phyloP scores from a whole-genome alignment of 164 flowering plant genomes.

The Nelumbo lutea region DNA sequence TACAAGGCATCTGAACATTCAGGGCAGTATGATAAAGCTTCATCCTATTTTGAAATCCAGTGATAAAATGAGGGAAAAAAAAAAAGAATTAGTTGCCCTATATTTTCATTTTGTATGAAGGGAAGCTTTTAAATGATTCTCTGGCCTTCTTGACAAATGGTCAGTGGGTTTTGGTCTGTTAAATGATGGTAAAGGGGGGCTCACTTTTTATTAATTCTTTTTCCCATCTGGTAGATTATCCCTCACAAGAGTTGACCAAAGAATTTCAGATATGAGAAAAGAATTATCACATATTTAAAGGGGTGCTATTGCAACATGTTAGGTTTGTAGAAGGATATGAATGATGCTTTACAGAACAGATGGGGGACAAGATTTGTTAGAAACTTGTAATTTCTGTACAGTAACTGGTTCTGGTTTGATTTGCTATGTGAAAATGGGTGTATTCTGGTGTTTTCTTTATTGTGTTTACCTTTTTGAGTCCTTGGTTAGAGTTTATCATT shows the following conservation, averaged over 20 bases:
- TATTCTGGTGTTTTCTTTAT: background rate
- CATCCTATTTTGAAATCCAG: background rate
- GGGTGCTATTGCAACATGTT: background rate
- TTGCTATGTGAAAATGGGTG: conserved; percentile 13
- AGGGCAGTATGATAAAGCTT: background rate
- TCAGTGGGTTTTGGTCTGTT: conserved; percentile 8
- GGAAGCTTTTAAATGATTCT: background rate
- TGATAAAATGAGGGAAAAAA: background rate
- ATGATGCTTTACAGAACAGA: conserved; percentile 9
- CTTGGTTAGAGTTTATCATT: too few species aligned
- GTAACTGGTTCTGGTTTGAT: conserved; percentile 24
- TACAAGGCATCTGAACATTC: background rate
- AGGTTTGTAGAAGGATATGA: conserved; percentile 5
- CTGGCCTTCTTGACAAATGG: background rate
- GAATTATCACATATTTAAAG: background rate
- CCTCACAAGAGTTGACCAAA: background rate
- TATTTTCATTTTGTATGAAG: background rate
- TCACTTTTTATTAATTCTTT: background rate
- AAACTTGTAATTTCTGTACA: conserved; percentile 38
- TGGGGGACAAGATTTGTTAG: conserved; percentile 4
- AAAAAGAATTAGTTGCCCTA: background rate
- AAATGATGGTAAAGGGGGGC: background rate
- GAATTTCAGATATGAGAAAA: background rate
- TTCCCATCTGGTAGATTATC: background rate
- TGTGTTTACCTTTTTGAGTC: background rate